These are phyloP conservation scores for Sedum album DNA, from an alignment of 164 flowering plant genomes.

Conservation along the genomic window DNA sequence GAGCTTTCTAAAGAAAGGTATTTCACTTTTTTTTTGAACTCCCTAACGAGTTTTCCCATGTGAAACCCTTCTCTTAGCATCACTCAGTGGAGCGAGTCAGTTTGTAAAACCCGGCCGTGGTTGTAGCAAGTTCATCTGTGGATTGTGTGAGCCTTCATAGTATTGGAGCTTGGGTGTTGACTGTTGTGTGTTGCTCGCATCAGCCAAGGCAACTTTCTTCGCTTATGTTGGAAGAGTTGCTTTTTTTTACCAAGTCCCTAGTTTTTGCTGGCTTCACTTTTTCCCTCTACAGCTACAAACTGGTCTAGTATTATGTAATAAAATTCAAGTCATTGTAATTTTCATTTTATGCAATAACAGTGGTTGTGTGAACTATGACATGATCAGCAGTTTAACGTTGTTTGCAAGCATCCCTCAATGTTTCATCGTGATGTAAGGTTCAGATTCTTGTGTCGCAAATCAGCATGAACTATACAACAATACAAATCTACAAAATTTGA, in stretches of 20 bases:
- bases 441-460: too few species aligned
- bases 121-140: background rate
- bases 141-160: background rate
- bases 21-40: background rate
- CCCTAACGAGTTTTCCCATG: background rate
- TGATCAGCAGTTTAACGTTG: too few species aligned
- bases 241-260: conserved; percentile 1
- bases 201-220: background rate
- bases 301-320: background rate
- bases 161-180: background rate
- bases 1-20: background rate
- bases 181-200: background rate
- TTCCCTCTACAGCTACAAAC: background rate
- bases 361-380: too few species aligned
- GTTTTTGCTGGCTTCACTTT: background rate
- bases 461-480: too few species aligned
- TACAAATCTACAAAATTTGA: background rate
- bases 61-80: background rate
- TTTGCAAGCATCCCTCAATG: too few species aligned
- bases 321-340: background rate
- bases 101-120: background rate
- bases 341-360: background rate
- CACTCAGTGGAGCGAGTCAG: background rate
- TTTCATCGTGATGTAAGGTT: too few species aligned
- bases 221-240: background rate